Evolutionary conservation across 148 eudicot species (phyloP).

Genomic region (Pouteria glomerata): DNA sequence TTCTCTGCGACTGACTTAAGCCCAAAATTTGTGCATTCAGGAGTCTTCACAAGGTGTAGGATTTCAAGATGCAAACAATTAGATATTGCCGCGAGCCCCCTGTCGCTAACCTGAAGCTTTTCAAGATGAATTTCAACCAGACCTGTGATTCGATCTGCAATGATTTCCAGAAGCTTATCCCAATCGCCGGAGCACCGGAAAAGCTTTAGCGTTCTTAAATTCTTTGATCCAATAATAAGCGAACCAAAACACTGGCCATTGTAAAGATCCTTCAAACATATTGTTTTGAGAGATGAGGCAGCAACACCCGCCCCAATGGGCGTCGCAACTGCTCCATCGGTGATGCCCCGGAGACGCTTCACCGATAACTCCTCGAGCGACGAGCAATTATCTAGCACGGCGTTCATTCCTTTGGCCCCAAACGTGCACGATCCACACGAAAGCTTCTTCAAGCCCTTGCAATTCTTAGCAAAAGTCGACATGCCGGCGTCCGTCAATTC

Average conservation of each 20-base stretch:
- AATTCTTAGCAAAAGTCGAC: conserved; percentile 31
- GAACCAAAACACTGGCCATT: conserved; percentile 53
- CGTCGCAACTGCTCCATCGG: conserved; percentile 28
- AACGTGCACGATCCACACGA: conserved; percentile 44
- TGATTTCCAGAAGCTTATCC: conserved; percentile 37
- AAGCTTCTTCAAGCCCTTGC: conserved; percentile 39
- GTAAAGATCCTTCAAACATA: conserved; percentile 47
- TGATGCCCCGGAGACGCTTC: conserved; percentile 44
- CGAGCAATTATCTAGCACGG: conserved; percentile 33
- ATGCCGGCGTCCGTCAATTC: conserved; percentile 42
- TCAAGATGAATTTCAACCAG: conserved; percentile 52
- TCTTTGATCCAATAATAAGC: conserved; percentile 36
- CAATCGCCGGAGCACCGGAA: conserved; percentile 46
- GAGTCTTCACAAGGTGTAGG: conserved; percentile 47
- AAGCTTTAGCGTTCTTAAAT: conserved; percentile 36
- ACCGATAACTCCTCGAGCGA: conserved; percentile 48
- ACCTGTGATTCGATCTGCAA: conserved; percentile 16
- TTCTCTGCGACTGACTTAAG: conserved; percentile 34
- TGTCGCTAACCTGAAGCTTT: conserved; percentile 53
- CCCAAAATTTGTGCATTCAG: conserved; percentile 50
- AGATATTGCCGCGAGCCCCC: conserved; percentile 34
- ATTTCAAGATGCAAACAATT: conserved; percentile 39
- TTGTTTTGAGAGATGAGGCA: conserved; percentile 25
- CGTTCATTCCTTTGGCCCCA: conserved; percentile 50
- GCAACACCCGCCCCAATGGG: conserved; percentile 35